A percentile compares a stretch with the other conserved stretches of the same genome.
Evolutionary conservation across 2,329 filamentous ascomycete genomes (phyloP).

Genomic region (Pyrenochaeta sp.): DNA sequence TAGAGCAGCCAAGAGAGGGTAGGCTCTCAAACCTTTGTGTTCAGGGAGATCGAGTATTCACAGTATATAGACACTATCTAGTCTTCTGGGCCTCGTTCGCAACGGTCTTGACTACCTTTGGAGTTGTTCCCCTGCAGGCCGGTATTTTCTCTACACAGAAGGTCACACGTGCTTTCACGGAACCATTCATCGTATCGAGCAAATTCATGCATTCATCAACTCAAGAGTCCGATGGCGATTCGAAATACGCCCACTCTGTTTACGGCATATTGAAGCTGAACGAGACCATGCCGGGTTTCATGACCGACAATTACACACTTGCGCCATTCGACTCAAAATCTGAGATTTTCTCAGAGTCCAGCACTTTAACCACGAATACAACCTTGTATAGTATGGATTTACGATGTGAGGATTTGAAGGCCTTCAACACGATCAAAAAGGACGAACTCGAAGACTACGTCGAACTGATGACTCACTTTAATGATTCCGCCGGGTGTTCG

Average conservation of each 20-base stretch:
- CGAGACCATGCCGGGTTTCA: slow-evolving; percentile 55
- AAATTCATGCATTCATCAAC: slow-evolving; percentile 28
- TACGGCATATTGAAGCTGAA: slow-evolving; percentile 58
- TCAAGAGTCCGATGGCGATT: slow-evolving; percentile 42
- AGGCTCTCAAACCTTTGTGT: slow-evolving; percentile 6
- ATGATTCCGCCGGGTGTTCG: too few species aligned
- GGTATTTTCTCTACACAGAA: slow-evolving; percentile 54
- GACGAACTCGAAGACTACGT: too few species aligned
- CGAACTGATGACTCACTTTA: too few species aligned
- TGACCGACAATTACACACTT: slow-evolving; percentile 50
- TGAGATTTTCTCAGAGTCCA: slow-evolving; percentile 16
- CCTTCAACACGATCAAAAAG: too few species aligned
- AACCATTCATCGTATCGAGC: slow-evolving; percentile 19
- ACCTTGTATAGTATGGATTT: slow-evolving; percentile 41
- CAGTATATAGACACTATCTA: slow-evolving; percentile 59
- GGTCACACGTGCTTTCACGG: slow-evolving; percentile 6
- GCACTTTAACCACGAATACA: slow-evolving; percentile 29
- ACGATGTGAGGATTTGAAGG: slow-evolving; percentile 36
- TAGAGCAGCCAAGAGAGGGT: slow-evolving; percentile 41
- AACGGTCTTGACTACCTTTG: slow-evolving; percentile 61
- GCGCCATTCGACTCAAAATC: too few species aligned
- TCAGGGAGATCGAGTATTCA: too few species aligned
- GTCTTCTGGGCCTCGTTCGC: slow-evolving; percentile 57
- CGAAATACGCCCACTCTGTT: slow-evolving; percentile 52
- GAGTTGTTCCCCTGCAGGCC: slow-evolving; percentile 62